Percentiles rank a stretch among this genome's conserved stretches.
Evolutionary conservation across 306 rosid species (phyloP).

Genomic region (Acacia confusa): DNA sequence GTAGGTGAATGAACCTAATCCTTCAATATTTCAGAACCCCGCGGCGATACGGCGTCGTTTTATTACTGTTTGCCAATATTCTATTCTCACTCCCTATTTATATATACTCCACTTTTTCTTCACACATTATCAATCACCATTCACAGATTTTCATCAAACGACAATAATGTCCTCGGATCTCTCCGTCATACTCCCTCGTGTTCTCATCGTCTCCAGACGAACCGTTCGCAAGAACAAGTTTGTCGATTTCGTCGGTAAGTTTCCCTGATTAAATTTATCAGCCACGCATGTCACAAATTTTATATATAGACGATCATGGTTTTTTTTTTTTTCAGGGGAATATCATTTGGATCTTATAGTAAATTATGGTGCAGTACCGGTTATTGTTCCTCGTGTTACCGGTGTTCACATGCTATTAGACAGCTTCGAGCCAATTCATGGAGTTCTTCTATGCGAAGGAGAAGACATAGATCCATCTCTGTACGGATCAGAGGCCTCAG

Average conservation of each 20-base stretch:
- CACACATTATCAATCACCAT: neutral
- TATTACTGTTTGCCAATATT: neutral
- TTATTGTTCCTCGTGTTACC: constrained; percentile 82
- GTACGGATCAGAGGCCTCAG: constrained; percentile 50
- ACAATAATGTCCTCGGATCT: constrained; percentile 61
- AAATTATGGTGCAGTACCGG: constrained; percentile 79
- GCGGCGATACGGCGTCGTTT: constrained; percentile 24
- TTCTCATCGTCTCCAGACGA: constrained; percentile 87
- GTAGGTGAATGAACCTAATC: neutral
- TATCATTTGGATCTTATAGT: constrained; percentile 93
- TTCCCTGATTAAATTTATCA: neutral
- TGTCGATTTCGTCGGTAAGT: constrained; percentile 86
- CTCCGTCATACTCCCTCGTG: constrained; percentile 83
- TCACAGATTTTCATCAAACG: neutral
- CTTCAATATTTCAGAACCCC: neutral
- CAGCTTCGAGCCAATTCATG: constrained; percentile 96
- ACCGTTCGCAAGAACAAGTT: constrained; percentile 93
- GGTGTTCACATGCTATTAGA: constrained; percentile 80
- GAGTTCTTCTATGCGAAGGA: constrained; percentile 93
- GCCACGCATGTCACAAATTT: neutral
- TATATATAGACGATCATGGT: neutral
- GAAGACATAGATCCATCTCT: constrained; percentile 92
- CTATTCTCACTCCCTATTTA: neutral
- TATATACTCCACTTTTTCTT: neutral
- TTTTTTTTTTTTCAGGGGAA: constrained; percentile 47